These are phyloP conservation scores for Xylariaceae sp. DNA, from an alignment of 2,329 filamentous ascomycete species.

Conservation along the genomic window DNA sequence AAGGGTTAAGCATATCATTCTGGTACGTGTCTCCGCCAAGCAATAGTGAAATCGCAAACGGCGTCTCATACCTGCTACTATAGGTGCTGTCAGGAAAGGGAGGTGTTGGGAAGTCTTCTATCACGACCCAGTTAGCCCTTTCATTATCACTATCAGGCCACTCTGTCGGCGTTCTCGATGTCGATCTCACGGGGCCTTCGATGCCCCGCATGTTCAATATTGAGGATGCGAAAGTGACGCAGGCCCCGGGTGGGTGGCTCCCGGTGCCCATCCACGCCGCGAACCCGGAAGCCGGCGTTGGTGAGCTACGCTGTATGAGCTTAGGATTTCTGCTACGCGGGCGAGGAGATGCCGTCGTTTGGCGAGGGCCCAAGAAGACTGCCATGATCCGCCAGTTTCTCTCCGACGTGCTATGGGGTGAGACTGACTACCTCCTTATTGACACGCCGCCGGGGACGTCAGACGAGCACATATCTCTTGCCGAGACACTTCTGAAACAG, in stretches of 20 bases:
- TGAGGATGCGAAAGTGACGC: constrained; percentile 81
- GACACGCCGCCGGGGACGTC: constrained; percentile 95
- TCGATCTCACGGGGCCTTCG: constrained; percentile 92
- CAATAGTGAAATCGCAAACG: constrained; percentile 2
- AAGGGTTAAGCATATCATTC: constrained; percentile 70
- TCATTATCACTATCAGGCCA: constrained; percentile 79
- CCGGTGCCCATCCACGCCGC: constrained; percentile 77
- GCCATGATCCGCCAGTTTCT: constrained; percentile 98
- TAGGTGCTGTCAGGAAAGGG: constrained; percentile 90
- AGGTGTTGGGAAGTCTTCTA: constrained; percentile 93
- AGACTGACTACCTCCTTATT: constrained; percentile 86
- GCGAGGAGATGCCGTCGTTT: constrained; percentile 87
- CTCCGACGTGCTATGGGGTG: constrained; percentile 81
- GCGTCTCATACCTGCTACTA: constrained; percentile 1
- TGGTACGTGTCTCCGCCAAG: constrained; percentile 47
- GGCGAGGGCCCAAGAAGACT: constrained; percentile 97
- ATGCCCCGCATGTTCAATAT: constrained; percentile 93
- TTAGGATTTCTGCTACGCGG: constrained; percentile 82
- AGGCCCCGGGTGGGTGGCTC: constrained; percentile 87
- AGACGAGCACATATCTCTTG: constrained; percentile 93
- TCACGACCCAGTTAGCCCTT: constrained; percentile 93
- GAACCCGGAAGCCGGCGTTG: constrained; percentile 46
- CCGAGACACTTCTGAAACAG: constrained; percentile 70
- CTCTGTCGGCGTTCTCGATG: constrained; percentile 89
- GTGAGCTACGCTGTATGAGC: constrained; percentile 78